Percentiles rank a stretch among this genome's conserved stretches.
Evolutionary conservation across 2,329 filamentous ascomycete species (phyloP).

Genomic region (Lecanicillium sp.): DNA sequence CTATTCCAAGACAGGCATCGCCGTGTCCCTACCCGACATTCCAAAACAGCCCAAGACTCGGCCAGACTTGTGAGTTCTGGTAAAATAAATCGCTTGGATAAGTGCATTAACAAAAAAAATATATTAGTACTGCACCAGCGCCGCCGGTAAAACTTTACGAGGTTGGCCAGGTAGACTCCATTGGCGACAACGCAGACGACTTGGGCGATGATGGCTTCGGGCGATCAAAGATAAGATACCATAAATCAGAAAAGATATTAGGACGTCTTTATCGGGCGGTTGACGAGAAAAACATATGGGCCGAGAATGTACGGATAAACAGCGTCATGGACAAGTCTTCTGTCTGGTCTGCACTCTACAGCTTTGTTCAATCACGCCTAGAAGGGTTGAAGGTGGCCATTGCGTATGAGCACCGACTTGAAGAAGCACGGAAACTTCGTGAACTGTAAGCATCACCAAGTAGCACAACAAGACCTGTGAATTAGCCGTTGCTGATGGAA

Average conservation of each 20-base stretch:
- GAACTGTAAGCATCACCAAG: slow-evolving; percentile 28
- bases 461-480: too few relatives aligned
- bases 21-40: slow-evolving; percentile 38
- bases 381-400: slow-evolving; percentile 14
- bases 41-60: slow-evolving; percentile 30
- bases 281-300: slow-evolving; percentile 61
- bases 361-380: slow-evolving; percentile 14
- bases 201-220: slow-evolving; percentile 33
- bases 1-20: slow-evolving; percentile 66
- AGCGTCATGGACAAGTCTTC: slow-evolving; percentile 18
- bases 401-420: slow-evolving; percentile 23
- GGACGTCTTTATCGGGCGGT: slow-evolving; percentile 65
- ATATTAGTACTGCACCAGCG: slow-evolving; percentile 24
- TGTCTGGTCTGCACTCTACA: slow-evolving; percentile 36
- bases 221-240: slow-evolving; percentile 44
- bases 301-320: slow-evolving; percentile 31
- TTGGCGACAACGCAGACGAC: slow-evolving; percentile 28
- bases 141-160: slow-evolving; percentile 36
- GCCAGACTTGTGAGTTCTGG: slow-evolving; percentile 45
- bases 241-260: slow-evolving; percentile 59
- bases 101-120: too few relatives aligned
- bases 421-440: slow-evolving; percentile 35
- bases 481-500: not conserved
- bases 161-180: slow-evolving; percentile 31
- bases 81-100: slow-evolving; percentile 4